Percentiles rank a stretch among this genome's conserved stretches.
phyloP scores from a whole-genome alignment of 1,284 basidiomycete species.

The Ganoderma leucocontextum region DNA sequence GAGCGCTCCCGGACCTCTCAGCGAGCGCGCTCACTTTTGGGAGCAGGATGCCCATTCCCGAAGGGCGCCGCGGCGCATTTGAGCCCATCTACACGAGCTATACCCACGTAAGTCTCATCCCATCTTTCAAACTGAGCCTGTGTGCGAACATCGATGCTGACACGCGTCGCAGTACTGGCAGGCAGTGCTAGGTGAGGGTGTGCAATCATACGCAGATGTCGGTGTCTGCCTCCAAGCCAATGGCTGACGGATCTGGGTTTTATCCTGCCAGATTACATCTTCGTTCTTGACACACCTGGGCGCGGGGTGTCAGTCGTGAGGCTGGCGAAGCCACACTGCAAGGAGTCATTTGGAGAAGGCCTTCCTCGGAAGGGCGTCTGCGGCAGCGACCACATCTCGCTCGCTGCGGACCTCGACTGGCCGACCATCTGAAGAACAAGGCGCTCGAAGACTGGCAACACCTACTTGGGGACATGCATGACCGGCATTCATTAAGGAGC shows the following conservation, averaged over 20 bases:
- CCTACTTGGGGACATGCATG: conserved; percentile 2
- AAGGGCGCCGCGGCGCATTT: conserved; percentile 55
- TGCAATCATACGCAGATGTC: background rate
- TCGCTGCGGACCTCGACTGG: conserved; percentile 65
- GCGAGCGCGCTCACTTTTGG: conserved; percentile 56
- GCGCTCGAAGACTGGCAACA: background rate
- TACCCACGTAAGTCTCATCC: conserved; percentile 50
- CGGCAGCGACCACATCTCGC: conserved; percentile 88
- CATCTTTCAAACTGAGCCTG: background rate
- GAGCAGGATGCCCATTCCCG: conserved; percentile 50
- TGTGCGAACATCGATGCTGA: background rate
- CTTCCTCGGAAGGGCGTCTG: conserved; percentile 84
- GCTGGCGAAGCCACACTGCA: conserved; percentile 71
- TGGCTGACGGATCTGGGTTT: background rate
- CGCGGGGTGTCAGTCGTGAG: conserved; percentile 58
- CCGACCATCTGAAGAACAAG: conserved; percentile 24
- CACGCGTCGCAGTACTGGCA: conserved; percentile 70
- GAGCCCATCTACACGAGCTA: conserved; percentile 88
- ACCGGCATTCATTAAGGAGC: conserved; percentile 29
- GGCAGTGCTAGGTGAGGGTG: conserved; percentile 72
- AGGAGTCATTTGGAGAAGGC: conserved; percentile 74
- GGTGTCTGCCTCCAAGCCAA: background rate
- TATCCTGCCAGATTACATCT: conserved; percentile 80
- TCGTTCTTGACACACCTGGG: conserved; percentile 61
- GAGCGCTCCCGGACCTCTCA: conserved; percentile 25